These are phyloP conservation scores for Cenchrus fungigraminus DNA, from an alignment of 176 grass and related monocot genomes.

Conservation along the genomic window DNA sequence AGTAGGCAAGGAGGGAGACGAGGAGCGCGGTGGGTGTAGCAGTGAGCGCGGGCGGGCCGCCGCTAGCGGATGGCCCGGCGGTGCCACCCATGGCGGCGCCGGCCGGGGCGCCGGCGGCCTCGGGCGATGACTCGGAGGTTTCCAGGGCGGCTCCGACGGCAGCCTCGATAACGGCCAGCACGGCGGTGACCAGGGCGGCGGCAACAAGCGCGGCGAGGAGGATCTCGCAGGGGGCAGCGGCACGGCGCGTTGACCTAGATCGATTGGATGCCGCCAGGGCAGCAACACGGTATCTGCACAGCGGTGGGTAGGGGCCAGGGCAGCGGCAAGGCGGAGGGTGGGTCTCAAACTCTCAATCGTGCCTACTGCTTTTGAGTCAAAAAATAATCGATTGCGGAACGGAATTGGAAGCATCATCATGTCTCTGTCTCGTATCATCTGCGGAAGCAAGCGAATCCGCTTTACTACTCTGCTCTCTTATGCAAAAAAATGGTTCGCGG, in stretches of 20 bases:
- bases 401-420: not conserved
- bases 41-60: not conserved
- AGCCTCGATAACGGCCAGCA: slow-evolving; percentile 12
- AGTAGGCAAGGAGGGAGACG: slow-evolving; percentile 50
- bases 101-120: not conserved
- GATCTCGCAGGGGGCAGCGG: not conserved
- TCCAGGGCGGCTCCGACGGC: not conserved
- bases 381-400: not conserved
- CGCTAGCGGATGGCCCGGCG: not conserved
- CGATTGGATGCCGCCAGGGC: too few relatives aligned
- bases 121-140: not conserved
- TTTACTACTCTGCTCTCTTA: not conserved
- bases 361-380: not conserved
- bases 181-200: slow-evolving; percentile 13
- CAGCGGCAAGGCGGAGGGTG: too few relatives aligned
- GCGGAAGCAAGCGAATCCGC: not conserved
- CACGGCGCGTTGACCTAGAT: not conserved
- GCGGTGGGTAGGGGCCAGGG: too few relatives aligned
- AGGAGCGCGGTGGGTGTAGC: slow-evolving; percentile 20
- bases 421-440: not conserved
- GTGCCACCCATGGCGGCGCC: not conserved
- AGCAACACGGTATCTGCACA: too few relatives aligned
- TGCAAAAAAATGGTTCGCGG: not conserved
- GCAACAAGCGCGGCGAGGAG: slow-evolving; percentile 13
- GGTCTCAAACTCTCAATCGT: slow-evolving; percentile 11